Conservation (phyloP, 139 green algal genomes). For the Diplosphaera chodatii region DNA sequence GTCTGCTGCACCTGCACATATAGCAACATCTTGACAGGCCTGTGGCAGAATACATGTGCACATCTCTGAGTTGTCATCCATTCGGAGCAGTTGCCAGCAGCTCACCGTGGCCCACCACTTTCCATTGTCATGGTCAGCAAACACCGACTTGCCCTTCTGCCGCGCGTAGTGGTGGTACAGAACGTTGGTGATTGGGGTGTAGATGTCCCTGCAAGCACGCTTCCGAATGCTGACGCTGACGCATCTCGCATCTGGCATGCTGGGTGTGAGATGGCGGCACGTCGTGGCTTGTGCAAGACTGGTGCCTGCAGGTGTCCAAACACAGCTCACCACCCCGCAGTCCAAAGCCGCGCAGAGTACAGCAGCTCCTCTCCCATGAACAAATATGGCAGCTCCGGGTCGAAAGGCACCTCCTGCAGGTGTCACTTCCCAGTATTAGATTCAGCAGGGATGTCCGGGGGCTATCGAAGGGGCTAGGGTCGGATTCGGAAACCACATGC, state of each 20-base stretch:
- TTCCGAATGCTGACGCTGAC: too few species aligned
- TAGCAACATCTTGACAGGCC: too few species aligned
- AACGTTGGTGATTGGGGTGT: slow-evolving; percentile 5
- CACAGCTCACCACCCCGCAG: slow-evolving; percentile 8
- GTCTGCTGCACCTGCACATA: not conserved
- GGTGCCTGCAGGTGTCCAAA: too few species aligned
- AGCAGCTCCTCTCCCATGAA: slow-evolving; percentile 20
- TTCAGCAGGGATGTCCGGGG: too few species aligned
- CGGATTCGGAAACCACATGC: too few species aligned
- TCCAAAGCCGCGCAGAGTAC: slow-evolving; percentile 15
- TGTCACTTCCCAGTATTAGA: not conserved
- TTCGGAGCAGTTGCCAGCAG: too few species aligned
- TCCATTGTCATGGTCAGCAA: not conserved
- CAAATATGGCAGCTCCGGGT: slow-evolving; percentile 11
- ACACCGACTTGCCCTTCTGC: not conserved
- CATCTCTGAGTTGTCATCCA: too few species aligned
- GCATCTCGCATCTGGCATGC: too few species aligned
- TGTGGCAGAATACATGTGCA: too few species aligned
- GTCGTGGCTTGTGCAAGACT: too few species aligned
- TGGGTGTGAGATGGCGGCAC: too few species aligned
- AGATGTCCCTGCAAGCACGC: slow-evolving; percentile 3
- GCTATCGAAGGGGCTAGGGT: too few species aligned
- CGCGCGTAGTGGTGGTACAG: slow-evolving; percentile 10
- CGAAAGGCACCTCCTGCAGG: slow-evolving; percentile 14
- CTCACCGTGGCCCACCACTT: not conserved